Base-by-base conservation (phyloP, 2,329 filamentous ascomycete species). In the Neocucurbitaria cava region DNA sequence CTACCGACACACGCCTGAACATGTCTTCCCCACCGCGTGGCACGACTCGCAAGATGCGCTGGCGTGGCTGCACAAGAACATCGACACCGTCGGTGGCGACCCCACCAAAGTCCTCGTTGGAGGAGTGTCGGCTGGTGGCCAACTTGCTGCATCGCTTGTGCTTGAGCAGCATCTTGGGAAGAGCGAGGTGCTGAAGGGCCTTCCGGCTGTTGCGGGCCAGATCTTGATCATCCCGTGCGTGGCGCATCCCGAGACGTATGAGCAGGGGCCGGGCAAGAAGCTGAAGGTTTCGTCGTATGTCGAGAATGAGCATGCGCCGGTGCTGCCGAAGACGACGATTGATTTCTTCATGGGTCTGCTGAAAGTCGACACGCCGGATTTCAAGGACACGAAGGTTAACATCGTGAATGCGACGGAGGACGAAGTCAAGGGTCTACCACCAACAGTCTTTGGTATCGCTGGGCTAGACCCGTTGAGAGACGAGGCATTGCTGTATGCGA, bases 1-100 rank as follows among this genome's bases (percentile, higher is more conserved):
- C 58, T 87, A 87, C 64, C 80, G 85, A 0, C 84, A 87, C 61
- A 84, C 84, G 0, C 85, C 85, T 0, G 81, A 86, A 46, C 71
- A 79, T 56, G 61, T 54, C 0, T 87, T 82, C 52, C 85, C 85
- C 0, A 81, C 77, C 0, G 77, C 80, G 0, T 85, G 80, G 79
- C 56, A 82, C 39, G 85, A 88, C 42, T 68, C 76, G 0, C 79
- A 84, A 52, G 85, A 87, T 41, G 78, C 80, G 0, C 82, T 85
- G 28, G 72, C 78, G 17, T 88, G 84, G 85, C 65, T 84, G 0
- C 79, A 85, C 45, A 69, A 72, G 13, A 71, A 82, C 52, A 76
- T 79, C 0, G 59, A 65, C 0, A 51, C 65, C 28, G 26, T 83
- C 4, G 74, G 74, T 15, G 76, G 77, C 7, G 77, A 83, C 35